Conservation (phyloP, 768 basidiomycete species). For the Boletus reticulatus region DNA sequence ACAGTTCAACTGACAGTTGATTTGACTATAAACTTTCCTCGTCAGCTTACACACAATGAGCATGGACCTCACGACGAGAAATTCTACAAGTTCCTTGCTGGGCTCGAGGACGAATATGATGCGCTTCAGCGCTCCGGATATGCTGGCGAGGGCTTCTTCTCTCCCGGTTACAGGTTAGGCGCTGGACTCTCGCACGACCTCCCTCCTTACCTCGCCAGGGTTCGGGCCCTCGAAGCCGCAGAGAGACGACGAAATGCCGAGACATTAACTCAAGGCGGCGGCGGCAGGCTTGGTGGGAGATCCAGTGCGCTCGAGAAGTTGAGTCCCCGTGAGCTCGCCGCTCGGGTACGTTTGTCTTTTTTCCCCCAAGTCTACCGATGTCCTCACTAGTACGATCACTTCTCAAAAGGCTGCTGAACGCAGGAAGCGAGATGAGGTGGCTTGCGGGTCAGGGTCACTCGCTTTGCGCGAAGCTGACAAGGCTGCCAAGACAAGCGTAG, state of each 20-base stretch:
- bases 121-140: slow-evolving; percentile 78
- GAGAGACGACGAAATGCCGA: slow-evolving; percentile 61
- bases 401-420: slow-evolving; percentile 80
- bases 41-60: slow-evolving; percentile 82
- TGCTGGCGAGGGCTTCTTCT: slow-evolving; percentile 87
- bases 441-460: slow-evolving; percentile 61
- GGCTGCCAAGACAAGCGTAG: slow-evolving; percentile 65
- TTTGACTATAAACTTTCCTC: not conserved
- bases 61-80: slow-evolving; percentile 88
- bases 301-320: slow-evolving; percentile 37
- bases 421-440: slow-evolving; percentile 67
- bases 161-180: slow-evolving; percentile 73
- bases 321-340: slow-evolving; percentile 70
- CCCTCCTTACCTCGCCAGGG: slow-evolving; percentile 60
- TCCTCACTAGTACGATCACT: not conserved
- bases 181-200: slow-evolving; percentile 62
- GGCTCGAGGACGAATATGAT: slow-evolving; percentile 83
- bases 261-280: slow-evolving; percentile 41
- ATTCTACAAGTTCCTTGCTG: slow-evolving; percentile 71
- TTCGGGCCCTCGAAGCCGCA: slow-evolving; percentile 74
- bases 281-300: slow-evolving; percentile 64
- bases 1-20: not conserved
- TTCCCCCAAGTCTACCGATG: slow-evolving; percentile 16
- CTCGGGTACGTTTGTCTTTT: slow-evolving; percentile 45
- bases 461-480: slow-evolving; percentile 64